Evolutionary conservation across 305 asterid genomes (phyloP).

Genomic region (Andrographis paniculata): DNA sequence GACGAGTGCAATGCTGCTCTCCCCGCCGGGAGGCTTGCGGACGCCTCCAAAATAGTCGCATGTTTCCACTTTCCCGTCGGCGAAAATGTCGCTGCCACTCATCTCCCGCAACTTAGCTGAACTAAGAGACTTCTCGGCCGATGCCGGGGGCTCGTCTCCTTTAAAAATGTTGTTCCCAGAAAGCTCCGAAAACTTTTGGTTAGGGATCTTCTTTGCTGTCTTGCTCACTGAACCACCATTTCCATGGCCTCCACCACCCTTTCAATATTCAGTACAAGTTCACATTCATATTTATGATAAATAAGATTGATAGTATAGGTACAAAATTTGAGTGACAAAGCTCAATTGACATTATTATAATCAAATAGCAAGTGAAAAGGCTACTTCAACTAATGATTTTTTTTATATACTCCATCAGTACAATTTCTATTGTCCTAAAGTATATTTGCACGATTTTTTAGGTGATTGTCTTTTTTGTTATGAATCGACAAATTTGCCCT

Average conservation of each 20-base stretch:
- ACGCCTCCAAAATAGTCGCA: conserved; percentile 96
- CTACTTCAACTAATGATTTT: too few species aligned
- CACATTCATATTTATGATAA: too few species aligned
- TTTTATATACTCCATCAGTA: too few species aligned
- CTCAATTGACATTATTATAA: neutral
- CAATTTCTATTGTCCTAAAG: too few species aligned
- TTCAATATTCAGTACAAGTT: neutral
- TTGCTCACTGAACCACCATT: conserved; percentile 38
- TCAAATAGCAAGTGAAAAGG: too few species aligned
- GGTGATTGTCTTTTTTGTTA: too few species aligned
- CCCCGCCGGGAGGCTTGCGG: conserved; percentile 99
- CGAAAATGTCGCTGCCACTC: conserved; percentile 90
- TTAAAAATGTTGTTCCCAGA: conserved; percentile 82
- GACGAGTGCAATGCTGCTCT: conserved; percentile 96
- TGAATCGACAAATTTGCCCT: too few species aligned
- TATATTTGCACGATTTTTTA: too few species aligned
- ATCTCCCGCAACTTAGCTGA: conserved; percentile 87
- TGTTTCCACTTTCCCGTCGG: conserved; percentile 84
- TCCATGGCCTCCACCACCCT: conserved; percentile 33
- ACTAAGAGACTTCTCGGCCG: conserved; percentile 88
- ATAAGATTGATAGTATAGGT: neutral
- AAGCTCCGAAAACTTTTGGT: conserved; percentile 85
- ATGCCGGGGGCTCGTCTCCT: conserved; percentile 57
- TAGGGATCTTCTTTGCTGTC: conserved; percentile 92
- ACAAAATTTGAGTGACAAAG: neutral